Evolutionary conservation across 2,329 filamentous ascomycete genomes (phyloP).

Genomic region (Exophiala bonariae): DNA sequence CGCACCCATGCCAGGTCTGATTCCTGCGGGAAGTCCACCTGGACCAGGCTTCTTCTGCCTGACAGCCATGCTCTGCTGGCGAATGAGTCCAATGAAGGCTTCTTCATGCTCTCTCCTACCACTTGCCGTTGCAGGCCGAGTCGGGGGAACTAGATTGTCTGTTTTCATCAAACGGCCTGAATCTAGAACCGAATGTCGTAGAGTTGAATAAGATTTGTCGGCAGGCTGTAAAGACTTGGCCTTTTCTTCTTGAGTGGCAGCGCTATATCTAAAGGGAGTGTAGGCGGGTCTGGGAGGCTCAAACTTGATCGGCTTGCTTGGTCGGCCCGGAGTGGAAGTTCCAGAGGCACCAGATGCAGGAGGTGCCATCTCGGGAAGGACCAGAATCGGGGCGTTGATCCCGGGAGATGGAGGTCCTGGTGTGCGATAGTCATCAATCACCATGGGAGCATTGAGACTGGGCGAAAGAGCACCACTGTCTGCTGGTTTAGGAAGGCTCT

Average conservation of each 20-base stretch:
- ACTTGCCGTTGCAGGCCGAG: slow-evolving; percentile 24
- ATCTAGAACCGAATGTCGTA: slow-evolving; percentile 45
- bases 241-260: slow-evolving; percentile 40
- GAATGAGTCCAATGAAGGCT: slow-evolving; percentile 48
- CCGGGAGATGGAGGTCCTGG: slow-evolving; percentile 24
- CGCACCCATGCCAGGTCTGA: slow-evolving; percentile 24
- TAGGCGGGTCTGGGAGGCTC: slow-evolving; percentile 43
- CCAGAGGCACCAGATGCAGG: slow-evolving; percentile 5
- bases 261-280: slow-evolving; percentile 46
- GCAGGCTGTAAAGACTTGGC: slow-evolving; percentile 43
- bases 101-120: slow-evolving; percentile 39
- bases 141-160: slow-evolving; percentile 24
- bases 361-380: slow-evolving; percentile 6
- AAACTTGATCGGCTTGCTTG: slow-evolving; percentile 24
- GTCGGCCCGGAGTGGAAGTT: slow-evolving; percentile 3
- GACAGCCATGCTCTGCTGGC: slow-evolving; percentile 41
- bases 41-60: slow-evolving; percentile 23
- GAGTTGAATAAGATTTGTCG: slow-evolving; percentile 48
- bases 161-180: slow-evolving; percentile 45
- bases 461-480: slow-evolving; percentile 17
- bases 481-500: slow-evolving; percentile 22
- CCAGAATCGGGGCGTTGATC: slow-evolving; percentile 20
- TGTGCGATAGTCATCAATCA: slow-evolving; percentile 27
- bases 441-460: slow-evolving; percentile 28
- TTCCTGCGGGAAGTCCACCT: slow-evolving; percentile 31